Conservation (phyloP, 2,329 filamentous ascomycete species). For the Neoascochyta sp. region DNA sequence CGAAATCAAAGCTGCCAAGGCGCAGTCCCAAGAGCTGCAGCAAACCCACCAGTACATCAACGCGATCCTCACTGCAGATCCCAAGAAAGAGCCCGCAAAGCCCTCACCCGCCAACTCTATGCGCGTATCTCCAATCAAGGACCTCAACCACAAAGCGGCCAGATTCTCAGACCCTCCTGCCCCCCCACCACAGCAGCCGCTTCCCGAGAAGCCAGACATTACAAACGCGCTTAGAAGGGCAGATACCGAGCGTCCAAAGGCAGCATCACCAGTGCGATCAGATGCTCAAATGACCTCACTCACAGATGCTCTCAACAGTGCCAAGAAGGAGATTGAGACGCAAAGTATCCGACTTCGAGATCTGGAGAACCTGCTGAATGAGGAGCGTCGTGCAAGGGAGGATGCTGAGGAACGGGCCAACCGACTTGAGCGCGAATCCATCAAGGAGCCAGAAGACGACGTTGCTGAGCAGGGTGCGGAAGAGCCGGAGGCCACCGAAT, state of each 20-base stretch:
- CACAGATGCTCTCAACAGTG: slow-evolving; percentile 76
- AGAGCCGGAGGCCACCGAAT: slow-evolving; percentile 14
- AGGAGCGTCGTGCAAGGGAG: slow-evolving; percentile 78
- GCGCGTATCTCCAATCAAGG: slow-evolving; percentile 53
- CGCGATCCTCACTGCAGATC: slow-evolving; percentile 69
- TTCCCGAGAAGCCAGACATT: slow-evolving; percentile 87
- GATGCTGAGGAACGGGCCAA: slow-evolving; percentile 78
- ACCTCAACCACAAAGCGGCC: slow-evolving; percentile 63
- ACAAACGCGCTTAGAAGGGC: slow-evolving; percentile 65
- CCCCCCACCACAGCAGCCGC: slow-evolving; percentile 85
- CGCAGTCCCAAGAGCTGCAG: slow-evolving; percentile 81
- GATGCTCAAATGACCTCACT: slow-evolving; percentile 78
- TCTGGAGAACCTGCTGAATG: slow-evolving; percentile 71
- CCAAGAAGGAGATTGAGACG: slow-evolving; percentile 82
- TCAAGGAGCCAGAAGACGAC: slow-evolving; percentile 36
- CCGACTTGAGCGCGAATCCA: slow-evolving; percentile 61
- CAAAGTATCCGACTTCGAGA: slow-evolving; percentile 76
- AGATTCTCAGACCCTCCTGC: slow-evolving; percentile 91
- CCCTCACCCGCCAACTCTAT: slow-evolving; percentile 42
- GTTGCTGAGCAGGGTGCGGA: slow-evolving; percentile 25
- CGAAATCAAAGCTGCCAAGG: slow-evolving; percentile 84
- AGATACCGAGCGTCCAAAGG: slow-evolving; percentile 70
- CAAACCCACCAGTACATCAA: slow-evolving; percentile 80
- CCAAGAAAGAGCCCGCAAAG: slow-evolving; percentile 51
- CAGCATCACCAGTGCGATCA: slow-evolving; percentile 56